Percentiles rank a stretch among this genome's conserved stretches.
Conservation (phyloP, 2,329 filamentous ascomycete species). For the Colletotrichum higginsianum region DNA sequence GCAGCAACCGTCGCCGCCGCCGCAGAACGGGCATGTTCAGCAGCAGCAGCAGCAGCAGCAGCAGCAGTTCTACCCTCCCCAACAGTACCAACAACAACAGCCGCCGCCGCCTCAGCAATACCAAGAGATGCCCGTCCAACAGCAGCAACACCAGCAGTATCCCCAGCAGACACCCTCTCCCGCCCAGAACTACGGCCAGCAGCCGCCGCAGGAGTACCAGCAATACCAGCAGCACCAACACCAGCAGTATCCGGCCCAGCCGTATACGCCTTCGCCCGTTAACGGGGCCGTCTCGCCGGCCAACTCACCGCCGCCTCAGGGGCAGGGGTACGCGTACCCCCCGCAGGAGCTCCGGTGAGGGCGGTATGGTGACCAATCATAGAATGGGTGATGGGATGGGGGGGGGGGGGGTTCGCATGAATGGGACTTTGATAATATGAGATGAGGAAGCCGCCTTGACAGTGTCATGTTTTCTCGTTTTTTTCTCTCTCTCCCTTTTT, state of each 20-base stretch:
- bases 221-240: constrained; percentile 18
- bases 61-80: constrained; percentile 11
- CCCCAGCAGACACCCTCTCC: constrained; percentile 6
- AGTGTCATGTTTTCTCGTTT: too few relatives aligned
- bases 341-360: constrained; percentile 33
- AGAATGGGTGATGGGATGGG: neutral
- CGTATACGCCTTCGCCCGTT: constrained; percentile 26
- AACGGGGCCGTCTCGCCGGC: constrained; percentile 23
- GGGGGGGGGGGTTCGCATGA: too few relatives aligned
- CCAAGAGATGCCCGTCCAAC: constrained; percentile 19
- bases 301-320: constrained; percentile 30
- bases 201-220: constrained; percentile 22
- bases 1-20: constrained; percentile 15
- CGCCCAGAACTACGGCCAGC: constrained; percentile 17
- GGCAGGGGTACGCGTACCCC: constrained; percentile 17
- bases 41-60: constrained; percentile 30
- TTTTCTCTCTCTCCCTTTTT: too few relatives aligned
- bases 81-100: constrained; percentile 26
- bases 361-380: neutral
- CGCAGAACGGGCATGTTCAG: constrained; percentile 41
- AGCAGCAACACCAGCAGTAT: constrained; percentile 12
- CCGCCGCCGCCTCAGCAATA: constrained; percentile 28
- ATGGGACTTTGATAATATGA: neutral
- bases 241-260: constrained; percentile 26
- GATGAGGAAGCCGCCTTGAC: neutral